Conservation (phyloP, 495 filamentous ascomycete species). For the Xylaria acuta region DNA sequence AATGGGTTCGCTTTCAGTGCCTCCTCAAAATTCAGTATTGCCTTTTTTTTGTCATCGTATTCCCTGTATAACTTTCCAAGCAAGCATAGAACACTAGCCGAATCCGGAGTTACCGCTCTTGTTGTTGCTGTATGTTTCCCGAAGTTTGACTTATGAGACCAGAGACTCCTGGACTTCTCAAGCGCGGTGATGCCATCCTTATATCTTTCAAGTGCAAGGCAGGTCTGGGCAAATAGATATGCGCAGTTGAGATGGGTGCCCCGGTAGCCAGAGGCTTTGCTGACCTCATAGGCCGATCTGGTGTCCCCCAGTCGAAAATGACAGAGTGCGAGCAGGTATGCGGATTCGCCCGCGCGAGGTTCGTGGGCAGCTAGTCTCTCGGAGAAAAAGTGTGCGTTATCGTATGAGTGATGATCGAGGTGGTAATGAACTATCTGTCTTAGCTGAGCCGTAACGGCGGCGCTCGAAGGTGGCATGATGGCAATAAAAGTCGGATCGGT, state of each 20-base stretch:
- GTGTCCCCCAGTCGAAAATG: constrained; percentile 81
- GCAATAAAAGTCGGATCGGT: constrained; percentile 21
- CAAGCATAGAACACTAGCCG: constrained; percentile 77
- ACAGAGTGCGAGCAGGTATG: constrained; percentile 82
- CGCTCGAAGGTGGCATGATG: constrained; percentile 74
- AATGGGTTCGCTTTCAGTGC: constrained; percentile 91
- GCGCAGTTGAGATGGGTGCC: constrained; percentile 84
- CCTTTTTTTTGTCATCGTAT: constrained; percentile 79
- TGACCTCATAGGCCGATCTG: constrained; percentile 69
- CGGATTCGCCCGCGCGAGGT: constrained; percentile 74
- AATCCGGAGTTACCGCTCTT: constrained; percentile 77
- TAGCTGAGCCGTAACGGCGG: constrained; percentile 74
- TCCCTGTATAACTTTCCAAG: constrained; percentile 86
- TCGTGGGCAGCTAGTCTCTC: constrained; percentile 86
- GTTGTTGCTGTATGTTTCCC: constrained; percentile 76
- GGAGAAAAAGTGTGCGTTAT: constrained; percentile 91
- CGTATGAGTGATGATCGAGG: constrained; percentile 85
- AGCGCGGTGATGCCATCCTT: constrained; percentile 80
- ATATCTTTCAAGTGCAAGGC: constrained; percentile 75
- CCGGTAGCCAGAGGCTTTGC: constrained; percentile 64
- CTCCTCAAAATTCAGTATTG: constrained; percentile 82
- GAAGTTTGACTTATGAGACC: constrained; percentile 74
- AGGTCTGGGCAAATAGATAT: constrained; percentile 90
- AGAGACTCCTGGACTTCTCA: constrained; percentile 73
- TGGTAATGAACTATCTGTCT: constrained; percentile 89